Conservation (phyloP, 1,284 basidiomycete genomes). For the Porogramme epimiltina region DNA sequence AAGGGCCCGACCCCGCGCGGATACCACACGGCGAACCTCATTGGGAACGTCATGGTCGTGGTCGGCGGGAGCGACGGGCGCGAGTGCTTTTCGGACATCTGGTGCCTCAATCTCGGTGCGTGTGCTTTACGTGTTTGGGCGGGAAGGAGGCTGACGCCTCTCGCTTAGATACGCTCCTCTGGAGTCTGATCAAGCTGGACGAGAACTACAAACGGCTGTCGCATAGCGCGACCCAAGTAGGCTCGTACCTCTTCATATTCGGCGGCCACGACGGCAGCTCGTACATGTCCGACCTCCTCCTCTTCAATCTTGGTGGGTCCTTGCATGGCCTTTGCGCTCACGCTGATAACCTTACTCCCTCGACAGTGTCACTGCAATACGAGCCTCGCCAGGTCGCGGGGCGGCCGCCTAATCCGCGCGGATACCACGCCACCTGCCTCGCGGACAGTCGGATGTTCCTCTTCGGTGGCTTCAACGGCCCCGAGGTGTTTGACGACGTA, state of each 20-base stretch:
- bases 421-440: constrained; percentile 82
- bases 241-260: constrained; percentile 89
- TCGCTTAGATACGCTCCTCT: constrained; percentile 62
- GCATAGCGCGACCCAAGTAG: constrained; percentile 88
- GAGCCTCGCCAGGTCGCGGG: constrained; percentile 67
- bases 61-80: constrained; percentile 81
- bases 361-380: constrained; percentile 62
- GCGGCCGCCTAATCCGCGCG: constrained; percentile 71
- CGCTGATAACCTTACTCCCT: constrained; percentile 1
- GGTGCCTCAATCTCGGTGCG: constrained; percentile 84
- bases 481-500: constrained; percentile 82
- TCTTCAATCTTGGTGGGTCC: constrained; percentile 82
- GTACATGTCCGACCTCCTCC: constrained; percentile 79
- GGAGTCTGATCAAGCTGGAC: constrained; percentile 65
- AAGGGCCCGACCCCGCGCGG: constrained; percentile 72
- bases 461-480: constrained; percentile 89
- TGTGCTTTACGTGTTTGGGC: constrained; percentile 11
- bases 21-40: constrained; percentile 89
- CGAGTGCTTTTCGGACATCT: constrained; percentile 85
- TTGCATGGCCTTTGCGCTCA: too few species aligned
- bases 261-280: constrained; percentile 85
- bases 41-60: constrained; percentile 83
- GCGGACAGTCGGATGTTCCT: constrained; percentile 85
- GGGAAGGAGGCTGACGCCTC: neutral
- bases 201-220: constrained; percentile 74